Conservation (phyloP, 768 basidiomycete species). For the Fibroporia radiculosa region DNA sequence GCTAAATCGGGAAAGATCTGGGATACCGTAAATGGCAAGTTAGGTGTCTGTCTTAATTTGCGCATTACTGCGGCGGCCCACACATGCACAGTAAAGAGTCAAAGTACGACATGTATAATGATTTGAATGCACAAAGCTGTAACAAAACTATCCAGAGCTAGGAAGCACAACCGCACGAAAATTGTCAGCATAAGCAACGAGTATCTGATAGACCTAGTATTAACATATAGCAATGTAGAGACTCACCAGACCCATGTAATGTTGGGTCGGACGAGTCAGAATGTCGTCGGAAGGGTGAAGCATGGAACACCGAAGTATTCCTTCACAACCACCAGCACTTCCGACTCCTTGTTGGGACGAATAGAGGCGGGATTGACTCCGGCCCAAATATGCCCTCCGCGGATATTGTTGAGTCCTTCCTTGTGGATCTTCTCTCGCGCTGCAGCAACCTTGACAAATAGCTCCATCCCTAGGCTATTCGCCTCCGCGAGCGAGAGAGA, state of each 20-base stretch:
- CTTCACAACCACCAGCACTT: background rate
- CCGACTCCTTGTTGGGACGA: background rate
- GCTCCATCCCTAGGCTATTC: background rate
- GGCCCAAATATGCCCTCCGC: background rate
- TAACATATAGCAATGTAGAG: no score
- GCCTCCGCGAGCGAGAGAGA: slow-evolving; percentile 6
- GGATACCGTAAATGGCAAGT: background rate
- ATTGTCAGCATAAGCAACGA: no score
- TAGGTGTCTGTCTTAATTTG: background rate
- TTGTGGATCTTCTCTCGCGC: slow-evolving; percentile 6
- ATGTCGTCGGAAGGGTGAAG: no score
- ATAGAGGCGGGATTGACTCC: background rate
- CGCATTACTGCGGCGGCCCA: no score
- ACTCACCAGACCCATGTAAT: no score
- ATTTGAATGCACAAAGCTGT: no score
- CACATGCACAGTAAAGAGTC: no score
- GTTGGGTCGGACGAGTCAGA: no score
- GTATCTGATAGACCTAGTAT: no score
- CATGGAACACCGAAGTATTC: background rate
- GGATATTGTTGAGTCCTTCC: slow-evolving; percentile 4
- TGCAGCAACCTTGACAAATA: slow-evolving; percentile 5
- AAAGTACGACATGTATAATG: no score
- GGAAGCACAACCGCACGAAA: no score
- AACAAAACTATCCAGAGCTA: no score
- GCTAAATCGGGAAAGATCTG: slow-evolving; percentile 3